A percentile compares a stretch with the other conserved stretches of the same genome.
These are phyloP conservation scores for Ciborinia camelliae DNA, from an alignment of 2,329 filamentous ascomycete genomes.

Conservation along the genomic window DNA sequence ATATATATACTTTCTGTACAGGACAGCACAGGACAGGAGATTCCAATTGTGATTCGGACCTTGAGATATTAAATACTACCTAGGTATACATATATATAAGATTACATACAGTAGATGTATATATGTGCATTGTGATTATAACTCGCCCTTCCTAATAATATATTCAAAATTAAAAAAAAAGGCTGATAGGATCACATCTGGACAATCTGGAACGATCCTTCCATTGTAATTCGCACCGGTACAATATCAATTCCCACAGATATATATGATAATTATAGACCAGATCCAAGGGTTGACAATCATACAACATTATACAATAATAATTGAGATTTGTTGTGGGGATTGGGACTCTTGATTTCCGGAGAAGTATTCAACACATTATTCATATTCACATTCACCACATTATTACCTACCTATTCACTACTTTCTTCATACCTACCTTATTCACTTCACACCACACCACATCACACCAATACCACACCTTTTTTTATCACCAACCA, in stretches of 20 bases:
- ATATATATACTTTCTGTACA: too few relatives aligned
- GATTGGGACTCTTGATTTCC: neutral
- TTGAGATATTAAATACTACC: neutral
- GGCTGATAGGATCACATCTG: neutral
- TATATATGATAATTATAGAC: too few relatives aligned
- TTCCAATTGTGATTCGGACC: neutral
- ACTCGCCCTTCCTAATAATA: neutral
- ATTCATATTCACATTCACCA: neutral
- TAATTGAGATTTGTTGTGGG: slow-evolving; percentile 7
- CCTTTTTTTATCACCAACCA: neutral
- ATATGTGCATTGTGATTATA: neutral
- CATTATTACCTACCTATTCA: neutral
- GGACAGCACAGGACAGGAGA: too few relatives aligned
- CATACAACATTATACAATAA: neutral
- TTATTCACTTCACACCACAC: neutral
- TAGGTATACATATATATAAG: neutral
- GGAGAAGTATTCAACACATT: neutral
- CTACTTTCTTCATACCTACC: neutral
- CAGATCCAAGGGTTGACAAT: neutral
- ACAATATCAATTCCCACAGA: too few relatives aligned
- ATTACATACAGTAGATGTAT: neutral
- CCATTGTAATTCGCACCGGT: too few relatives aligned
- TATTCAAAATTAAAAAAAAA: neutral
- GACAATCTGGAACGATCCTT: neutral
- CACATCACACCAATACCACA: neutral